A percentile compares a stretch with the other conserved stretches of the same genome.
These are phyloP conservation scores for Cyberlindnera americana DNA, from an alignment of 805 yeast species.

Conservation along the genomic window DNA sequence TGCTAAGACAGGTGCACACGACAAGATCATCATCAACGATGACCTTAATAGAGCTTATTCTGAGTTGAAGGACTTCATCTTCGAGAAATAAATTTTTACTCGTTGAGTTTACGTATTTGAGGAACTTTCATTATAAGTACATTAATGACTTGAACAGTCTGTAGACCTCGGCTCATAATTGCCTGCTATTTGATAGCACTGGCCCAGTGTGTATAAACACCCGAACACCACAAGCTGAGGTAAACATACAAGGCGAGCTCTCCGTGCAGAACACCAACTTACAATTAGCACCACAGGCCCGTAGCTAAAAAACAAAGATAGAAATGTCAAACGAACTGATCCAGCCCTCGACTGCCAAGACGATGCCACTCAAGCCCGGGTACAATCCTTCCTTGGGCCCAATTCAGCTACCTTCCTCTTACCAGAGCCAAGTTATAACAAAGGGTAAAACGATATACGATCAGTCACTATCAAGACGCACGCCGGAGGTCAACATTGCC, in stretches of 20 bases:
- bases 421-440: conserved; percentile 16
- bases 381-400: conserved; percentile 30
- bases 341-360: conserved; percentile 24
- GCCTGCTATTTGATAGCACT: too few species aligned
- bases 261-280: too few species aligned
- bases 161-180: too few species aligned
- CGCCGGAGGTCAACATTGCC: conserved; percentile 63
- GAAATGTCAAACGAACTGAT: conserved; percentile 22
- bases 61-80: conserved; percentile 75
- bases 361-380: conserved; percentile 19
- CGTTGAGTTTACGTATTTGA: conserved; percentile 3
- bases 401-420: conserved; percentile 27
- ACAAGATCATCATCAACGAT: conserved; percentile 82
- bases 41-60: conserved; percentile 84
- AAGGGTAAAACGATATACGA: conserved; percentile 49
- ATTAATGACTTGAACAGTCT: too few species aligned
- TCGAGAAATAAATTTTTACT: conserved; percentile 28
- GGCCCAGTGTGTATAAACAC: too few species aligned
- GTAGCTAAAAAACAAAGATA: too few species aligned
- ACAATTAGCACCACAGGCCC: too few species aligned
- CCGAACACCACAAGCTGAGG: not conserved
- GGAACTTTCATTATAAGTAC: not conserved
- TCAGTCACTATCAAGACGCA: conserved; percentile 59
- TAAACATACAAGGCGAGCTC: not conserved
- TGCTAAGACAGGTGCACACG: conserved; percentile 90